Evolutionary conservation across 2,329 filamentous ascomycete species (phyloP).

Genomic region (Penicillium griseofulvum): DNA sequence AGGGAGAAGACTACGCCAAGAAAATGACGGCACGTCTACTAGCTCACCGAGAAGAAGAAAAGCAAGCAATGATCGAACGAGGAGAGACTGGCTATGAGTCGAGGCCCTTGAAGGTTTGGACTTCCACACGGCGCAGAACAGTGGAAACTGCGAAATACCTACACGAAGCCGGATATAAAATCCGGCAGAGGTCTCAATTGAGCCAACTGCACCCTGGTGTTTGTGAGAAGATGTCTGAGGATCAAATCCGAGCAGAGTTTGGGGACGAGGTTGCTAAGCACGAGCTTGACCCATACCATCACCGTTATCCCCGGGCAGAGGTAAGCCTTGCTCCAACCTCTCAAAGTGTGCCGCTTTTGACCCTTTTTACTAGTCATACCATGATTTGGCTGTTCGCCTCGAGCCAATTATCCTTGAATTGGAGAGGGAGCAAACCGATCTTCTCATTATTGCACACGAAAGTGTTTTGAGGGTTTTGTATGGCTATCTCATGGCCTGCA

Average conservation of each 20-base stretch:
- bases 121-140: conserved; percentile 83
- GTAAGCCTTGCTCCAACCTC: conserved; percentile 46
- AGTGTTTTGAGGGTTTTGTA: conserved; percentile 96
- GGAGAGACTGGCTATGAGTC: conserved; percentile 67
- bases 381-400: conserved; percentile 94
- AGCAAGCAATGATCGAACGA: conserved; percentile 63
- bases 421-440: conserved; percentile 92
- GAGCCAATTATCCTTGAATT: conserved; percentile 97
- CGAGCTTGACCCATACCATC: conserved; percentile 91
- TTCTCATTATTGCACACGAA: conserved; percentile 98
- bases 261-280: conserved; percentile 92
- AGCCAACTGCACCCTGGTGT: conserved; percentile 96
- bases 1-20: conserved; percentile 75
- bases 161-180: conserved; percentile 75
- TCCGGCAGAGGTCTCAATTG: conserved; percentile 91
- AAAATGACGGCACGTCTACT: conserved; percentile 84
- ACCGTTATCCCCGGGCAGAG: conserved; percentile 91
- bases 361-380: conserved; percentile 69
- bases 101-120: conserved; percentile 88
- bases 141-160: conserved; percentile 85
- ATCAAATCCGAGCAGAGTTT: conserved; percentile 74
- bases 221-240: conserved; percentile 88
- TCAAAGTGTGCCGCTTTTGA: neutral
- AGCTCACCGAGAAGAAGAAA: conserved; percentile 79
- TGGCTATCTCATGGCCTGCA: conserved; percentile 97